These are phyloP conservation scores for Tillandsia leiboldiana DNA, from an alignment of 176 grass and related monocot species.

Conservation along the genomic window DNA sequence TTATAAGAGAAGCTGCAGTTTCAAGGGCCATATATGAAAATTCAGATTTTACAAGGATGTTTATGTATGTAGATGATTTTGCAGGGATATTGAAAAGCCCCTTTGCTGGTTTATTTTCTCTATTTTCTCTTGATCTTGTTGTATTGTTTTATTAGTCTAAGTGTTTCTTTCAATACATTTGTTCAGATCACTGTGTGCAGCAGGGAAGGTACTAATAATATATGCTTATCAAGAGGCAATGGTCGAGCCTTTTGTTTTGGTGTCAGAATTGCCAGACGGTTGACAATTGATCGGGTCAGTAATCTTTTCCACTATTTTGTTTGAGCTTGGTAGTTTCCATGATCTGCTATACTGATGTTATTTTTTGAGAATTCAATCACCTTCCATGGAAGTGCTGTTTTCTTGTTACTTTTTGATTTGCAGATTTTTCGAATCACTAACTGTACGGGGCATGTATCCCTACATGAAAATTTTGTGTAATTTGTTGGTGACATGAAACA, in stretches of 20 bases:
- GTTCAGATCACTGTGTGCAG: constrained; percentile 37
- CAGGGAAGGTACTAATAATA: constrained; percentile 50
- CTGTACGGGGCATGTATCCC: too few relatives aligned
- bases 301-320: constrained; percentile 10
- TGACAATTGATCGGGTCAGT: constrained; percentile 43
- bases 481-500: too few relatives aligned
- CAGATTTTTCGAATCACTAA: too few relatives aligned
- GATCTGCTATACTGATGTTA: neutral
- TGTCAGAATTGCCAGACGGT: constrained; percentile 57
- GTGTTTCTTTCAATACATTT: constrained; percentile 4
- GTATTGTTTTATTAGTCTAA: neutral
- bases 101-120: neutral
- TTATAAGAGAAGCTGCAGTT: too few relatives aligned
- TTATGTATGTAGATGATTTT: too few relatives aligned
- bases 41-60: too few relatives aligned
- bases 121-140: neutral
- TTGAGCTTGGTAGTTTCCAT: neutral
- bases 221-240: constrained; percentile 47
- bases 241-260: constrained; percentile 62
- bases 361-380: neutral
- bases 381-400: too few relatives aligned
- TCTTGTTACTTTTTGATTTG: too few relatives aligned
- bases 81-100: too few relatives aligned
- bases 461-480: too few relatives aligned
- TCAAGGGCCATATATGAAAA: too few relatives aligned